A percentile compares a stretch with the other conserved stretches of the same genome.
phyloP scores from a whole-genome alignment of 2,329 filamentous ascomycete genomes.

The Cladosporium sp. region DNA sequence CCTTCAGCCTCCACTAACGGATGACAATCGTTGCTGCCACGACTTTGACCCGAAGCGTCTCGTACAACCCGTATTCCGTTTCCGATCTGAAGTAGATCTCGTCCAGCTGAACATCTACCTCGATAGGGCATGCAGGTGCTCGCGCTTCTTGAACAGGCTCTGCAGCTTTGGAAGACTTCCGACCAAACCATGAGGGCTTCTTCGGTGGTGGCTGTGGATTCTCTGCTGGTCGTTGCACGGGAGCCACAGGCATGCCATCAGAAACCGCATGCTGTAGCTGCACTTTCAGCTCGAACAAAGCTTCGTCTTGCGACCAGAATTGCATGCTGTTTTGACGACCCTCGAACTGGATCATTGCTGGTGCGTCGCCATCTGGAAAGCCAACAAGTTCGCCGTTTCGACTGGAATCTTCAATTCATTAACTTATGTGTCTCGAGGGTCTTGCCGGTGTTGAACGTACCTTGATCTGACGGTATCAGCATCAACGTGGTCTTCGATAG shows the following conservation, averaged over 20 bases:
- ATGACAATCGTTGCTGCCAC: conserved; percentile 24
- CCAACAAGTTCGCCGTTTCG: conserved; percentile 25
- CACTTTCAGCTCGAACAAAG: conserved; percentile 21
- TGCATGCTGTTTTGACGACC: conserved; percentile 24
- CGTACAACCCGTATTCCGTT: conserved; percentile 41
- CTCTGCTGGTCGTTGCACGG: neutral
- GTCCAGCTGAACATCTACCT: conserved; percentile 31
- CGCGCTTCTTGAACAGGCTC: neutral
- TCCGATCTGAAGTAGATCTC: conserved; percentile 40
- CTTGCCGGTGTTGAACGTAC: conserved; percentile 15
- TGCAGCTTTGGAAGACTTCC: conserved; percentile 19
- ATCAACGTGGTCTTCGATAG: conserved; percentile 26
- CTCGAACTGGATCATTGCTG: conserved; percentile 26
- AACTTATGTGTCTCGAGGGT: conserved; percentile 1
- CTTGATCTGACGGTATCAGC: conserved; percentile 30
- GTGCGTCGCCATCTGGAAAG: conserved; percentile 21
- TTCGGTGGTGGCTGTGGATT: conserved; percentile 13
- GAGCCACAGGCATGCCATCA: conserved; percentile 10
- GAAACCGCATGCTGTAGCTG: conserved; percentile 21
- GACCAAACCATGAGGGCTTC: conserved; percentile 19
- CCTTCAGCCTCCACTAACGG: conserved; percentile 13
- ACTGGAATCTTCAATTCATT: conserved; percentile 12
- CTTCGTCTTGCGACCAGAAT: conserved; percentile 32
- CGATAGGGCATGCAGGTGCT: conserved; percentile 15
- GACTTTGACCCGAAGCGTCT: conserved; percentile 31